Conservation (phyloP, 75 land plant genomes). For the Gnetum montanum region DNA sequence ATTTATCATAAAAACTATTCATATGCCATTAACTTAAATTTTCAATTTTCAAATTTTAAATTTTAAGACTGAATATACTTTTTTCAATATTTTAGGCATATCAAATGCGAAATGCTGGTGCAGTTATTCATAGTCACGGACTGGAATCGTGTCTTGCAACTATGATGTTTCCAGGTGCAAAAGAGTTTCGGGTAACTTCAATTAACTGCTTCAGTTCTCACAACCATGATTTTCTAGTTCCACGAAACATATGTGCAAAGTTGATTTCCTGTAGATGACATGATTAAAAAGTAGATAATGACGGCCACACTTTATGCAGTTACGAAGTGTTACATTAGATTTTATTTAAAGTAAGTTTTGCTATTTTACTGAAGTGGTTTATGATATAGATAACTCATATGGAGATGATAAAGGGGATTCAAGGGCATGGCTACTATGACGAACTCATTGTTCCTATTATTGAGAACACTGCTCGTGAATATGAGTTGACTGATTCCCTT, state of each 20-base stretch:
- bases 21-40: too few species aligned
- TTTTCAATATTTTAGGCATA: conserved; percentile 93
- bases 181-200: conserved; percentile 73
- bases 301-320: background rate
- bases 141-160: conserved; percentile 88
- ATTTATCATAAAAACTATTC: too few species aligned
- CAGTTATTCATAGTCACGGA: conserved; percentile 99
- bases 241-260: too few species aligned
- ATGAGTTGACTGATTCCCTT: conserved; percentile 90
- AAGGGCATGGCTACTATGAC: conserved; percentile 97
- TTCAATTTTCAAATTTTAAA: too few species aligned
- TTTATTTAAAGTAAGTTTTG: background rate
- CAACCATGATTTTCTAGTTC: too few species aligned
- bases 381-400: conserved; percentile 83
- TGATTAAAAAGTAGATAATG: too few species aligned
- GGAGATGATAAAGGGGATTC: conserved; percentile 99
- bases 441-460: conserved; percentile 97
- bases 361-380: background rate
- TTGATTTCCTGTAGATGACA: too few species aligned
- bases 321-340: background rate
- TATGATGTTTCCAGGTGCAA: conserved; percentile 77
- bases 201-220: too few species aligned
- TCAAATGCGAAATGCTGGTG: conserved; percentile 91
- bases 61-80: too few species aligned
- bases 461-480: conserved; percentile 91